Base-by-base conservation (phyloP, 2,329 filamentous ascomycete species). In the Penicillium sp. region DNA sequence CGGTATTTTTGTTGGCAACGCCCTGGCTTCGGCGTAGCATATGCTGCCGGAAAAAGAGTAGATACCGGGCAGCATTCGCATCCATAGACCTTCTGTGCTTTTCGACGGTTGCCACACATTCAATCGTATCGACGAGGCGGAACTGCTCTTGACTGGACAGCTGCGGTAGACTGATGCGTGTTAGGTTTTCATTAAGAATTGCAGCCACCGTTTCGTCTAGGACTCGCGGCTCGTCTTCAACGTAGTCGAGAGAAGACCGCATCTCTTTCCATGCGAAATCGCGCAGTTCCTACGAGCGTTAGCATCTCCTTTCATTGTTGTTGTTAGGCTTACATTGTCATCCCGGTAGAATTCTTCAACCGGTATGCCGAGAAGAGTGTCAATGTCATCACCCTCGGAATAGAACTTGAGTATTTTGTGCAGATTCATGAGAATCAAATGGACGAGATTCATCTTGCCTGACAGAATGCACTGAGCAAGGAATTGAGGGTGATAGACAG, bases 401-500 rank as follows among this genome's bases (percentile, higher is more conserved):
- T 88, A 90, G 63, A 90, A 96, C 66, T 92, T 96, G 51, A 99
- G 75, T 14, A 84, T 87, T 64, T 86, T 84, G 65, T 91, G 81
- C 21, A 99, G 76, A 5, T 83, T 83, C 52, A 89, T 77, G 26
- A 97, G 72, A 9, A 96, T 85, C 9, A 79, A 80, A 62, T 91
- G 87, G 2, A 94, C 90, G 5, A 91, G 71, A 3, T 74, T 69
- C 33, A 82, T 81, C 68, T 96, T 96, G 0, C 92, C 93, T 20
- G 86, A 83, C 24, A 96, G 78, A 38, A 96, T 90, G 64, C 89
- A 93, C 70, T 97, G 90, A 52, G 89, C 88, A 24, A 97, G 74
- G 58, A 96, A 90, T 66, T 96, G 91, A 0, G 94, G 94, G 65
- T 99, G 93, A 65, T 96, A 99, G 2, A 95, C 81, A 0, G 94